Conservation (phyloP, 163 green algal genomes). For the Scenedesmus sp. region DNA sequence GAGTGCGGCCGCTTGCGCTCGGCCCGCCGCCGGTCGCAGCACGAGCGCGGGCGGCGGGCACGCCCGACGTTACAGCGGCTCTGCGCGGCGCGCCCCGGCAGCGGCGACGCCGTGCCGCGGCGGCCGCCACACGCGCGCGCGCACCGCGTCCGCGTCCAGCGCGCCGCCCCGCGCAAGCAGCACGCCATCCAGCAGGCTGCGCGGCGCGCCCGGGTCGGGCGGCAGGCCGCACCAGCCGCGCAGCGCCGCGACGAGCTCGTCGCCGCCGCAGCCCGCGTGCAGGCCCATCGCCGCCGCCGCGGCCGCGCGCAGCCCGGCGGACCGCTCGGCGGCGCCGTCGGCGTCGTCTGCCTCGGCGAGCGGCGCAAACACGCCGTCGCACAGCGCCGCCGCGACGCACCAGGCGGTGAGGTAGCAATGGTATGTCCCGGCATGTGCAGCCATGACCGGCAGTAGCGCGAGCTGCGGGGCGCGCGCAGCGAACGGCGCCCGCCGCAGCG, state of each 20-base stretch:
- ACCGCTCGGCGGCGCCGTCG: background rate
- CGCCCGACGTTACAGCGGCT: too few species aligned
- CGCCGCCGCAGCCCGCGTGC: background rate
- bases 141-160: too few species aligned
- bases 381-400: conserved; percentile 4
- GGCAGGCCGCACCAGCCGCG: too few species aligned
- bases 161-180: too few species aligned
- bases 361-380: conserved; percentile 8
- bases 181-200: too few species aligned
- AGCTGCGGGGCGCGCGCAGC: conserved; percentile 30
- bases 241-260: background rate
- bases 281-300: background rate
- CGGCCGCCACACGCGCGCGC: too few species aligned
- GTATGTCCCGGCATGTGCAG: conserved; percentile 52
- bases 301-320: background rate
- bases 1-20: too few species aligned
- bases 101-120: too few species aligned
- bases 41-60: too few species aligned
- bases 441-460: conserved; percentile 46
- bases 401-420: conserved; percentile 49
- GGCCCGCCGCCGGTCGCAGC: too few species aligned
- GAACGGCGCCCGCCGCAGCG: background rate
- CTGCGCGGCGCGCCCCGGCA: too few species aligned
- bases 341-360: background rate
- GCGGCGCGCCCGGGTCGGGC: too few species aligned